phyloP scores from a whole-genome alignment of 2,329 filamentous ascomycete species.

The Cladosporium sphaerospermum region DNA sequence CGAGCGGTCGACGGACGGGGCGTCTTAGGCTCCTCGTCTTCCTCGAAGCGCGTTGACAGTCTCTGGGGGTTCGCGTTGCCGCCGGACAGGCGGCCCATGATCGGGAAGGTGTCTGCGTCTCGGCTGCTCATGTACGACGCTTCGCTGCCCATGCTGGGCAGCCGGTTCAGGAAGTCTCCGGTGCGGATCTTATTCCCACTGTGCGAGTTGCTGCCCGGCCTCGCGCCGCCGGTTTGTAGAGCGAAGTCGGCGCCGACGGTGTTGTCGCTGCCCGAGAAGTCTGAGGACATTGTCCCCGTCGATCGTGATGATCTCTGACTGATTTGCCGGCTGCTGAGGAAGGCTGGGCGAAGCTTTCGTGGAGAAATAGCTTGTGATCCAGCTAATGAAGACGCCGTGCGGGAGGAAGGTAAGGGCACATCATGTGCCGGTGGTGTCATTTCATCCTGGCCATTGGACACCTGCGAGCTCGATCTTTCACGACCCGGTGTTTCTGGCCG shows the following conservation, averaged over 20 bases:
- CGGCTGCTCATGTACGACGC: constrained; percentile 54
- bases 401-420: constrained; percentile 9
- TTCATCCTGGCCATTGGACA: constrained; percentile 11
- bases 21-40: constrained; percentile 63
- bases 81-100: constrained; percentile 31
- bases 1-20: constrained; percentile 54
- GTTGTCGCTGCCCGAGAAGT: constrained; percentile 64
- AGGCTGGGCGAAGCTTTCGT: constrained; percentile 41
- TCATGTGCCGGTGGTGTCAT: not conserved
- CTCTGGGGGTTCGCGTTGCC: constrained; percentile 20
- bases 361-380: constrained; percentile 3
- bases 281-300: constrained; percentile 49
- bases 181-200: constrained; percentile 25
- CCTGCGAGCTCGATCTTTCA: constrained; percentile 16
- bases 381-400: constrained; percentile 1
- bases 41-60: constrained; percentile 22
- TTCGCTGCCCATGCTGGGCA: constrained; percentile 85
- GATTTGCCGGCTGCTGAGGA: constrained; percentile 49
- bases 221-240: constrained; percentile 71
- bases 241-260: constrained; percentile 75
- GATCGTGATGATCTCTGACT: constrained; percentile 55
- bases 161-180: constrained; percentile 59
- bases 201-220: constrained; percentile 13
- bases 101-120: constrained; percentile 17
- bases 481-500: not conserved